A percentile compares a stretch with the other conserved stretches of the same genome.
These are phyloP conservation scores for Cladosporium oxysporum DNA, from an alignment of 2,329 filamentous ascomycete species.

Conservation along the genomic window DNA sequence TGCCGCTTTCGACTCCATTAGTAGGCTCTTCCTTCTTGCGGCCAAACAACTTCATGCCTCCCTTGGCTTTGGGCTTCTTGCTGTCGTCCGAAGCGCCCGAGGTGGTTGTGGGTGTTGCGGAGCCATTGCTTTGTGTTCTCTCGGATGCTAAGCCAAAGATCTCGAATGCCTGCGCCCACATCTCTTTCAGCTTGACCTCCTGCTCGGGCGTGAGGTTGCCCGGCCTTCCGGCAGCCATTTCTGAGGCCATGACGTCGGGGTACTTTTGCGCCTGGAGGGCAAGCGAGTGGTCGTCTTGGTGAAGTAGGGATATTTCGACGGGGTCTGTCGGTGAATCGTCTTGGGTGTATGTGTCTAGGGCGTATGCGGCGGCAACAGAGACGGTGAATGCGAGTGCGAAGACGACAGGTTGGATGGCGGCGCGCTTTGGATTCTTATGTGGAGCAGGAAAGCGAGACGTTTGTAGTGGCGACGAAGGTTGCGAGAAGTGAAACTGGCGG, in stretches of 20 bases:
- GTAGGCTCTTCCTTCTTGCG: constrained; percentile 30
- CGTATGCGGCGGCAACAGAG: constrained; percentile 28
- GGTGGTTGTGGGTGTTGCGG: constrained; percentile 32
- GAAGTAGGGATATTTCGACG: not conserved
- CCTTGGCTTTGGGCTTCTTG: constrained; percentile 57
- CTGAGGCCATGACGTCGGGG: constrained; percentile 19
- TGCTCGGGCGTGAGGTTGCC: constrained; percentile 89
- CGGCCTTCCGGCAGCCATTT: constrained; percentile 66
- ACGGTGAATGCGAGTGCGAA: constrained; percentile 29
- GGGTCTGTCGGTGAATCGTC: not conserved
- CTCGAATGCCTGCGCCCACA: constrained; percentile 77
- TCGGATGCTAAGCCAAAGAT: constrained; percentile 64
- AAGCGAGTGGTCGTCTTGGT: constrained; percentile 17
- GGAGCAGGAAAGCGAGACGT: constrained; percentile 6
- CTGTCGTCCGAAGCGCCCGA: constrained; percentile 39
- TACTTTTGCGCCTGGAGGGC: constrained; percentile 24
- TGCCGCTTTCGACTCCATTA: constrained; percentile 51
- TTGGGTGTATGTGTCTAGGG: constrained; percentile 24
- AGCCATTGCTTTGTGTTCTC: constrained; percentile 22
- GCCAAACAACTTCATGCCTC: constrained; percentile 22
- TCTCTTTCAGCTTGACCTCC: constrained; percentile 81
- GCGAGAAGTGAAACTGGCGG: constrained; percentile 10
- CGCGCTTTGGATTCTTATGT: constrained; percentile 15
- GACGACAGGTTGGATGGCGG: constrained; percentile 26
- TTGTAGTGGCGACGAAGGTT: constrained; percentile 12